Percentiles rank a stretch among this genome's conserved stretches.
Evolutionary conservation across 148 eudicot species (phyloP).

Genomic region (Amaranthus hypochondriacus): DNA sequence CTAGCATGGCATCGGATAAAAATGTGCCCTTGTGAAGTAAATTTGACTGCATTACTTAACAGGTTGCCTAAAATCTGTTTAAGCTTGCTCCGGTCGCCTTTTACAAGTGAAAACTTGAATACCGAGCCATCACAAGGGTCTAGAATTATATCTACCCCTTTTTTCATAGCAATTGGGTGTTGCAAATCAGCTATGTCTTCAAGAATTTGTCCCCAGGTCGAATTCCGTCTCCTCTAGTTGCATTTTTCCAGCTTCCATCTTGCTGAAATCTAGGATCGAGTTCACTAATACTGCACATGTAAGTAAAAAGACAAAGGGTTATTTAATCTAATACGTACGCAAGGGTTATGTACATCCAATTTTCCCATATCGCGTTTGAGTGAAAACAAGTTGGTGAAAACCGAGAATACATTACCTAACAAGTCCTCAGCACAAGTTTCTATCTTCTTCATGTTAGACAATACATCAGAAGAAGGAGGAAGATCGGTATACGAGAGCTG

Average conservation of each 20-base stretch:
- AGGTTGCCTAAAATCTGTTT: constrained; percentile 65
- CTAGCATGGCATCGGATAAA: constrained; percentile 52
- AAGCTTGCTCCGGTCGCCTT: constrained; percentile 64
- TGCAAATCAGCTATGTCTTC: constrained; percentile 66
- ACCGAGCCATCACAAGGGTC: constrained; percentile 65
- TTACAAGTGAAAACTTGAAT: constrained; percentile 36
- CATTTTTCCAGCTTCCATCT: constrained; percentile 83
- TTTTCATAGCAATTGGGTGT: constrained; percentile 59
- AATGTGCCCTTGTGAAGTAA: constrained; percentile 67
- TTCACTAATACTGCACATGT: constrained; percentile 52
- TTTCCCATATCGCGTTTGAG: too few species aligned
- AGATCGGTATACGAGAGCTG: constrained; percentile 29
- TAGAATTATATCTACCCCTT: constrained; percentile 65
- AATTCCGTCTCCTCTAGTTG: constrained; percentile 56
- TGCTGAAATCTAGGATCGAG: constrained; percentile 63
- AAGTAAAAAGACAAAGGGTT: not conserved
- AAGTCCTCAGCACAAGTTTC: constrained; percentile 49
- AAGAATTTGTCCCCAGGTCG: constrained; percentile 46
- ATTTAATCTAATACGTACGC: too few species aligned
- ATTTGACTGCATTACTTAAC: constrained; percentile 79
- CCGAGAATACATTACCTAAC: constrained; percentile 36
- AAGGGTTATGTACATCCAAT: too few species aligned
- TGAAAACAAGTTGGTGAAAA: not conserved
- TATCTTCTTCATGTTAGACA: constrained; percentile 41
- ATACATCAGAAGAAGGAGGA: constrained; percentile 43